These are phyloP conservation scores for Panaeolus cyanescens DNA, from an alignment of 768 basidiomycete species.

Conservation along the genomic window DNA sequence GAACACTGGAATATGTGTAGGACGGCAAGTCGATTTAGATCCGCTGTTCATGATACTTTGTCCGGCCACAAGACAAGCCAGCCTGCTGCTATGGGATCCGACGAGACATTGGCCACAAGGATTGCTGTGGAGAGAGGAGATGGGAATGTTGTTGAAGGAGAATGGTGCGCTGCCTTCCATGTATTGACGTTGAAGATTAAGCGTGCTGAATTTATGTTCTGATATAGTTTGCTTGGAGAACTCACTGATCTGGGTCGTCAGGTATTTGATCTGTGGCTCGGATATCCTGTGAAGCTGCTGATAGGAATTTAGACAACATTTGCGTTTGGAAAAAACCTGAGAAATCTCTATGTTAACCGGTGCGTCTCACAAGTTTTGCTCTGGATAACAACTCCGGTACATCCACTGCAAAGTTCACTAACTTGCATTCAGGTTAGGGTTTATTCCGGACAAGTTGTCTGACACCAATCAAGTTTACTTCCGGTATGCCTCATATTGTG, in stretches of 20 bases:
- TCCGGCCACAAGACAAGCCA: neutral
- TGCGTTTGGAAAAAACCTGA: slow-evolving; percentile 57
- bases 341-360: slow-evolving; percentile 70
- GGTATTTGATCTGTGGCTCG: slow-evolving; percentile 34
- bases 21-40: slow-evolving; percentile 50
- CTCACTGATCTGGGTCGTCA: slow-evolving; percentile 70
- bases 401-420: too few relatives aligned
- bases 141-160: slow-evolving; percentile 52
- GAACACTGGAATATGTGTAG: slow-evolving; percentile 71
- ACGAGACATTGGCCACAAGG: slow-evolving; percentile 36
- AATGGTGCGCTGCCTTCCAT: slow-evolving; percentile 77
- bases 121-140: slow-evolving; percentile 59
- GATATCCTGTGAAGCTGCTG: too few relatives aligned
- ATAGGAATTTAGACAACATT: slow-evolving; percentile 81
- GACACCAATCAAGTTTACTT: slow-evolving; percentile 56
- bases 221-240: slow-evolving; percentile 65
- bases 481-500: slow-evolving; percentile 32
- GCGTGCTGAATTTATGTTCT: neutral
- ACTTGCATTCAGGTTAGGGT: slow-evolving; percentile 50
- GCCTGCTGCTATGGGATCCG: slow-evolving; percentile 6
- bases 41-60: slow-evolving; percentile 32
- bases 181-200: neutral
- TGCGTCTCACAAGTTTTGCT: slow-evolving; percentile 25
- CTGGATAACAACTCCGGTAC: neutral
- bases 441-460: slow-evolving; percentile 58